phyloP scores from a whole-genome alignment of 139 green algal species.

The Micractinium sp. region DNA sequence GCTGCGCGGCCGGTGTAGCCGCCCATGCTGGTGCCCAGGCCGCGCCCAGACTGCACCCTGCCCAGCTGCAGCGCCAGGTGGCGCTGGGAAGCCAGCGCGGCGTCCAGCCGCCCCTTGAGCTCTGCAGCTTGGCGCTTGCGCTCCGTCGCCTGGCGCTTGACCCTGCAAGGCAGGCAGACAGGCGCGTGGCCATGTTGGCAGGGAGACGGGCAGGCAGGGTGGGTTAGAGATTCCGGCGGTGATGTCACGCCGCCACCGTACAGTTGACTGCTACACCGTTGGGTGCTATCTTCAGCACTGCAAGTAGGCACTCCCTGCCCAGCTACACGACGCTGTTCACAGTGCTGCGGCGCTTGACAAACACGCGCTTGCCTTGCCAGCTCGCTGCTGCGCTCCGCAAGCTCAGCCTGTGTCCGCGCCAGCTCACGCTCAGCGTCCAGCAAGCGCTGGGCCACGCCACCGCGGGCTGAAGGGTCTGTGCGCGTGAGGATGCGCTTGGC shows the following conservation, averaged over 20 bases:
- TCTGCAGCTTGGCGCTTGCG: conserved; percentile 50
- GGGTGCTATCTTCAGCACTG: background rate
- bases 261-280: background rate
- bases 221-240: no score
- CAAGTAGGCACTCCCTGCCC: background rate
- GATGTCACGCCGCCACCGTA: background rate
- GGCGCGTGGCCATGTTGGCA: background rate
- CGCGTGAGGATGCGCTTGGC: conserved; percentile 75
- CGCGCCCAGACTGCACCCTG: background rate
- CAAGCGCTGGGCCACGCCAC: conserved; percentile 68
- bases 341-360: background rate
- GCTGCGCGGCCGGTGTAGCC: background rate
- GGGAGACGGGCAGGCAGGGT: background rate
- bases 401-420: conserved; percentile 54
- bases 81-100: conserved; percentile 58
- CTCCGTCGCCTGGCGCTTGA: conserved; percentile 49
- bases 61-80: conserved; percentile 51
- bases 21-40: background rate
- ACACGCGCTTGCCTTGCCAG: conserved; percentile 47
- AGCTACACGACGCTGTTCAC: background rate
- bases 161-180: background rate
- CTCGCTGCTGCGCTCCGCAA: conserved; percentile 61
- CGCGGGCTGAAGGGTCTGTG: conserved; percentile 57
- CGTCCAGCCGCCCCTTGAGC: conserved; percentile 57
- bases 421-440: conserved; percentile 68